Conservation (phyloP, 1,139 yeast genomes). For the Lodderomyces oxycetoniae region DNA sequence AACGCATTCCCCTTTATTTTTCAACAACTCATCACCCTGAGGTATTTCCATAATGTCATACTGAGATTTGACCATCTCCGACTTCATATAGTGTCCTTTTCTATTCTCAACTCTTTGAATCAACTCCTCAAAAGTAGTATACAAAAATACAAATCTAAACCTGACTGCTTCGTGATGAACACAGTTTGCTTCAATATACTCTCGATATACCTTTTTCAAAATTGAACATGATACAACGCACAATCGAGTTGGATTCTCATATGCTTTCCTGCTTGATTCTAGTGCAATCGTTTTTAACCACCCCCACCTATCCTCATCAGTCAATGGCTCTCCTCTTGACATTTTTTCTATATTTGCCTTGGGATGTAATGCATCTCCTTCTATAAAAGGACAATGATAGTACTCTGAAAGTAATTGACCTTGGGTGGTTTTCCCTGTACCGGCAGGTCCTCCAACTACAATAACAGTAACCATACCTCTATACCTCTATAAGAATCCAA, state of each 20-base stretch:
- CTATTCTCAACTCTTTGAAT: conserved; percentile 56
- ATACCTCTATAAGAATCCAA: no score
- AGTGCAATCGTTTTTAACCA: conserved; percentile 64
- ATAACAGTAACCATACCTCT: conserved; percentile 24
- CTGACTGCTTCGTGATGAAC: conserved; percentile 26
- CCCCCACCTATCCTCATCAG: conserved; percentile 87
- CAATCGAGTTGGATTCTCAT: conserved; percentile 20
- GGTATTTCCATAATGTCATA: conserved; percentile 74
- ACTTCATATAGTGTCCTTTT: conserved; percentile 79
- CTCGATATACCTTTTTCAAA: conserved; percentile 68
- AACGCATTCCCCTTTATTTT: conserved; percentile 35
- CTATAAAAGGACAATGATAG: conserved; percentile 56
- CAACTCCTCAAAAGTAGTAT: conserved; percentile 60
- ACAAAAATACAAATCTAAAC: conserved; percentile 61
- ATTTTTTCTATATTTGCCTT: conserved; percentile 70
- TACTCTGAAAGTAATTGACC: conserved; percentile 49
- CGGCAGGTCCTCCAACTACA: conserved; percentile 84
- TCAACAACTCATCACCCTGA: conserved; percentile 30
- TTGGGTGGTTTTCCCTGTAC: conserved; percentile 85
- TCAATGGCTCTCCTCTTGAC: conserved; percentile 73
- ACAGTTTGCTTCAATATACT: conserved; percentile 38
- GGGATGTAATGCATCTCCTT: conserved; percentile 84
- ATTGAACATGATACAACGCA: conserved; percentile 80
- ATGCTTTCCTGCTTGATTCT: conserved; percentile 33
- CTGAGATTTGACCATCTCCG: conserved; percentile 77